A percentile compares a stretch with the other conserved stretches of the same genome.
Evolutionary conservation across 1,284 basidiomycete genomes (phyloP).

Genomic region (Trametes versicolor): DNA sequence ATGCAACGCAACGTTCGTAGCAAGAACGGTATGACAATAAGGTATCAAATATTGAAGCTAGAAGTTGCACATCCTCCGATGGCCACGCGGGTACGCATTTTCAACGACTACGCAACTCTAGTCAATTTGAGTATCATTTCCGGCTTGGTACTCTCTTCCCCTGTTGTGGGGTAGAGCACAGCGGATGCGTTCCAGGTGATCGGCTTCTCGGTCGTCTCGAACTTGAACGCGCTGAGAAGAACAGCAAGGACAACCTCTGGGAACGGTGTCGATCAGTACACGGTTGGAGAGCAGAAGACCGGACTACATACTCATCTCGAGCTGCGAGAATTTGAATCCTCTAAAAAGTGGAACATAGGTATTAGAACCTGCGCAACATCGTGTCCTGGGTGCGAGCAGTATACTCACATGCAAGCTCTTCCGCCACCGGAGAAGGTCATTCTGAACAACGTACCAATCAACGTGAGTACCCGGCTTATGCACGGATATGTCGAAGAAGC

Average conservation of each 20-base stretch:
- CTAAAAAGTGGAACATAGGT: constrained; percentile 25
- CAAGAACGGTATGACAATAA: no score
- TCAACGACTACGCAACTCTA: constrained; percentile 1
- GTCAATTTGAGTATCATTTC: constrained; percentile 26
- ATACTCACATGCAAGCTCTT: constrained; percentile 44
- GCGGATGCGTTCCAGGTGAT: constrained; percentile 27
- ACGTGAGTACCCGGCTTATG: no score
- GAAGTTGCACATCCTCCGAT: no score
- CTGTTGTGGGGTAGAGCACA: constrained; percentile 27
- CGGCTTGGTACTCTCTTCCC: constrained; percentile 21
- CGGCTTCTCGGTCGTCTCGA: constrained; percentile 25
- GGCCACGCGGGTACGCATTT: no score
- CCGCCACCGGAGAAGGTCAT: constrained; percentile 43
- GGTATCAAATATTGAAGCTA: no score
- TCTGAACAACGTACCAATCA: not conserved
- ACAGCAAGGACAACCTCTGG: constrained; percentile 29
- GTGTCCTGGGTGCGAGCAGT: not conserved
- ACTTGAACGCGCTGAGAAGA: constrained; percentile 27
- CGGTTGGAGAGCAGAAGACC: not conserved
- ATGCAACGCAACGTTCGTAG: no score
- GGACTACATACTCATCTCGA: constrained; percentile 46
- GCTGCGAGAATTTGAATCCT: constrained; percentile 47
- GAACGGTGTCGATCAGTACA: not conserved
- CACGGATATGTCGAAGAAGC: not conserved
- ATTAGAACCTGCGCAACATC: no score